Evolutionary conservation across 768 basidiomycete genomes (phyloP).

Genomic region (Hypholoma sublateritium): DNA sequence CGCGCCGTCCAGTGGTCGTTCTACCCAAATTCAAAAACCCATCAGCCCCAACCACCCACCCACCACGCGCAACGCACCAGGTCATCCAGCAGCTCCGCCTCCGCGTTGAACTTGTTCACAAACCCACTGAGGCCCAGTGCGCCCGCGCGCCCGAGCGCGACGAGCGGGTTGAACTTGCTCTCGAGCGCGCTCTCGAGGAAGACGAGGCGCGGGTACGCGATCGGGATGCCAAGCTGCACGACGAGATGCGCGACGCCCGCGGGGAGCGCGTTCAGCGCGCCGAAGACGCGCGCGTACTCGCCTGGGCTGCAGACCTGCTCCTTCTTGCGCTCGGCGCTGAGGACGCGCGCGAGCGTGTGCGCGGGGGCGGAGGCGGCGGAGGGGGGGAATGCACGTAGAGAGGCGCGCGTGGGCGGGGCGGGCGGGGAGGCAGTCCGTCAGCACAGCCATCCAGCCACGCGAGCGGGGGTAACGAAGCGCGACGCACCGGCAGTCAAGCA

Average conservation of each 20-base stretch:
- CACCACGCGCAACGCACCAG: constrained; percentile 44
- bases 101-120: constrained; percentile 89
- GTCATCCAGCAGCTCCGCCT: constrained; percentile 93
- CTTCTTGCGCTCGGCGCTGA: constrained; percentile 82
- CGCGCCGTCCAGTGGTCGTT: constrained; percentile 94
- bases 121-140: constrained; percentile 72
- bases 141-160: constrained; percentile 69
- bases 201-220: constrained; percentile 93
- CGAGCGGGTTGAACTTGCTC: constrained; percentile 82
- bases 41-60: background rate
- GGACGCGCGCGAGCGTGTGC: background rate
- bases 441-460: too few relatives aligned
- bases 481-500: constrained; percentile 79
- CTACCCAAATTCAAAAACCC: constrained; percentile 29
- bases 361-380: background rate
- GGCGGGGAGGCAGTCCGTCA: too few relatives aligned
- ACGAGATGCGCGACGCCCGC: constrained; percentile 76
- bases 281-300: constrained; percentile 77
- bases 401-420: constrained; percentile 1
- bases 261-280: constrained; percentile 60
- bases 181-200: constrained; percentile 81
- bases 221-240: constrained; percentile 82
- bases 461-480: background rate
- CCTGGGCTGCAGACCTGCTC: constrained; percentile 73
- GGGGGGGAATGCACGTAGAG: background rate